phyloP scores from a whole-genome alignment of 257 asterid genomes.

The Lithospermum erythrorhizon region DNA sequence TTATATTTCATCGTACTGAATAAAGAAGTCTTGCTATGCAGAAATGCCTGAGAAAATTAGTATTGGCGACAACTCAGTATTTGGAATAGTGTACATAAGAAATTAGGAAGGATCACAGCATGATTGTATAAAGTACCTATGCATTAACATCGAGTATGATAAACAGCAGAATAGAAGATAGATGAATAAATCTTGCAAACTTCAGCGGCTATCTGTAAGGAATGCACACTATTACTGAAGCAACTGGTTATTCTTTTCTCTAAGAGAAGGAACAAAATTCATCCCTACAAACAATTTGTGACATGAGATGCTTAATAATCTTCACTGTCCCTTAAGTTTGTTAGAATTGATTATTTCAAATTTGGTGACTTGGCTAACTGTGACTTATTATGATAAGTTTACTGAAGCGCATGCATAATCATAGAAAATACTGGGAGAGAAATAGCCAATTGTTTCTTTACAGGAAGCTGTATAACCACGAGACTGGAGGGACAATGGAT shows the following conservation, averaged over 20 bases:
- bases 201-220: background rate
- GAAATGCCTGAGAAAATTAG: conserved; percentile 56
- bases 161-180: background rate
- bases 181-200: background rate
- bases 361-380: too few species aligned
- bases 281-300: too few species aligned
- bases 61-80: background rate
- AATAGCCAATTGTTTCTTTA: too few species aligned
- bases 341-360: too few species aligned
- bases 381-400: too few species aligned
- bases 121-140: background rate
- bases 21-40: conserved; percentile 43
- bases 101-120: background rate
- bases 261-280: too few species aligned
- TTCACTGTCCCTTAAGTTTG: too few species aligned
- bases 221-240: background rate
- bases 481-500: background rate
- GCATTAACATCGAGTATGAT: background rate
- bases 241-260: background rate
- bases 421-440: too few species aligned
- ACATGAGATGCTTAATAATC: too few species aligned
- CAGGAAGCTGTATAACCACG: background rate
- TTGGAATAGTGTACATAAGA: background rate
- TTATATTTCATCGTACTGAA: conserved; percentile 25
- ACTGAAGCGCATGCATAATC: too few species aligned